Conservation (phyloP, 2,329 filamentous ascomycete species). For the Fusarium longipes region DNA sequence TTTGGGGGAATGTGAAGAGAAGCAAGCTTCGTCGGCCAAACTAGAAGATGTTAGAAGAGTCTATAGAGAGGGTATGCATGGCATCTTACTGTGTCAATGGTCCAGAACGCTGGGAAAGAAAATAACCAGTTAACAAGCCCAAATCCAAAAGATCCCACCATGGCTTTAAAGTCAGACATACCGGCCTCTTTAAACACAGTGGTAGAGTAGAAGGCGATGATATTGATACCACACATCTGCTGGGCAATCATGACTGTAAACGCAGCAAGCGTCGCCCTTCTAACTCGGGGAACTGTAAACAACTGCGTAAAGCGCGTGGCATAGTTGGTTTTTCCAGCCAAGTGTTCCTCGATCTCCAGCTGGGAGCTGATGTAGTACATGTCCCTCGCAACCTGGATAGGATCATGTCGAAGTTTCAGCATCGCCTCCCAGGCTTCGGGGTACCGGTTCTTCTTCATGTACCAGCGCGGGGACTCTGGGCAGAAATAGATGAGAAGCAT, state of each 20-base stretch:
- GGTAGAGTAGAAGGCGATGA: constrained; percentile 62
- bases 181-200: constrained; percentile 62
- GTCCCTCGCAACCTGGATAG: background rate
- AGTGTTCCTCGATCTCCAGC: background rate
- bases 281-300: constrained; percentile 54
- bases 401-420: background rate
- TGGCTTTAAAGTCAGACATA: constrained; percentile 52
- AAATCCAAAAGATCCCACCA: constrained; percentile 65
- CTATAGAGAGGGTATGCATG: rapidly evolving
- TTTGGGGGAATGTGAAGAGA: constrained; percentile 48
- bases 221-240: constrained; percentile 40
- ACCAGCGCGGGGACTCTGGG: constrained; percentile 74
- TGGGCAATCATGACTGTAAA: constrained; percentile 50
- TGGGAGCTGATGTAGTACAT: background rate
- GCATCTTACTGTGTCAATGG: constrained; percentile 57
- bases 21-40: constrained; percentile 62
- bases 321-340: background rate
- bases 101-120: constrained; percentile 64
- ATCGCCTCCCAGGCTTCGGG: background rate
- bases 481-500: constrained; percentile 68
- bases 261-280: constrained; percentile 54
- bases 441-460: constrained; percentile 66
- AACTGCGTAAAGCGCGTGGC: background rate
- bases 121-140: constrained; percentile 65
- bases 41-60: background rate